phyloP scores from a whole-genome alignment of 2,329 filamentous ascomycete species.

The Aspergillus pseudonomiae region DNA sequence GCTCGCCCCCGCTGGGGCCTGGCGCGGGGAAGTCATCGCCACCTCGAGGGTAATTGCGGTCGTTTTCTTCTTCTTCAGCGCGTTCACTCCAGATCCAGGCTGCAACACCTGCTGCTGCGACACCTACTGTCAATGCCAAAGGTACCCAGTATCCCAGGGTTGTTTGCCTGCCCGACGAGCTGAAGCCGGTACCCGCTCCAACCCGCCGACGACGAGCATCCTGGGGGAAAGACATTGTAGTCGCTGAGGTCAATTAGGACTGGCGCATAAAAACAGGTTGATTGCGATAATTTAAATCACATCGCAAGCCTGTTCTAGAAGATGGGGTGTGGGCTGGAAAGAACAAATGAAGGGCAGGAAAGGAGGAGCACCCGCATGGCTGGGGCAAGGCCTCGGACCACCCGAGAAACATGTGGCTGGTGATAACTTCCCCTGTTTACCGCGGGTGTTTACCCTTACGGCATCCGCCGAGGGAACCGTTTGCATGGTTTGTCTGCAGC shows the following conservation, averaged over 20 bases:
- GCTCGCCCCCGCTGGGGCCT: conserved; percentile 27
- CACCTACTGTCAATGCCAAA: conserved; percentile 79
- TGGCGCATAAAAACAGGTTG: conserved; percentile 31
- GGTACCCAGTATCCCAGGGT: conserved; percentile 79
- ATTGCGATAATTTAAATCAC: conserved; percentile 34
- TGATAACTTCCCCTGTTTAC: conserved; percentile 24
- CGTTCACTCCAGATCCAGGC: conserved; percentile 96
- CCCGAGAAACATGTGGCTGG: conserved; percentile 47
- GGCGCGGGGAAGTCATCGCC: conserved; percentile 30
- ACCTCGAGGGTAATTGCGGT: conserved; percentile 57
- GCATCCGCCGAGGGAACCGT: conserved; percentile 3
- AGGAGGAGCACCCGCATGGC: conserved; percentile 26
- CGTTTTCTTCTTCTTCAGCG: conserved; percentile 71
- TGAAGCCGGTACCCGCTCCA: conserved; percentile 44
- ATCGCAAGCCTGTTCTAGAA: conserved; percentile 32
- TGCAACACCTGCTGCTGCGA: conserved; percentile 81
- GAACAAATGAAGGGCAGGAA: conserved; percentile 18
- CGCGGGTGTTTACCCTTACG: conserved; percentile 29
- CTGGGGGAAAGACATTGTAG: conserved; percentile 44
- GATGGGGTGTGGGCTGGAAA: conserved; percentile 18
- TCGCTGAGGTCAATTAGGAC: conserved; percentile 27
- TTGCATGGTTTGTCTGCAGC: background rate
- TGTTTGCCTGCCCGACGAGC: conserved; percentile 45
- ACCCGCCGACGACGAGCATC: conserved; percentile 43
- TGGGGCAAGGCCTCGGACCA: conserved; percentile 38